A percentile compares a stretch with the other conserved stretches of the same genome.
Evolutionary conservation across 2,329 filamentous ascomycete species (phyloP).

Genomic region (Colletotrichum coccodes): DNA sequence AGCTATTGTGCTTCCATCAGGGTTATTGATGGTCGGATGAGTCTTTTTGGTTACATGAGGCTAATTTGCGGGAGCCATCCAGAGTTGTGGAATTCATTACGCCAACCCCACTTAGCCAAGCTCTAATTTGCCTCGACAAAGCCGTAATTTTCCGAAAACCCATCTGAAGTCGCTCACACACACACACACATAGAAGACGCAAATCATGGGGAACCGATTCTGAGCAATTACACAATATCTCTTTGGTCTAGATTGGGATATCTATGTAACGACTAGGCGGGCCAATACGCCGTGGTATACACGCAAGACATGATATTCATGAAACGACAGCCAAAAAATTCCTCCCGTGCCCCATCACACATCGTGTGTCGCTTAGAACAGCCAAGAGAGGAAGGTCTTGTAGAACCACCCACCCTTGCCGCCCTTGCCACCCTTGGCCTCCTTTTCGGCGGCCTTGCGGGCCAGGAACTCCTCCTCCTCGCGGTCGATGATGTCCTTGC

Average conservation of each 20-base stretch:
- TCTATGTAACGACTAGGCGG: conserved; percentile 25
- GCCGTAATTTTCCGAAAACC: conserved; percentile 9
- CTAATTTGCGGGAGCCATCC: background rate
- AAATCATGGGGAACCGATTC: fast-evolving
- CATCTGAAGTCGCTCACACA: fast-evolving
- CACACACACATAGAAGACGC: background rate
- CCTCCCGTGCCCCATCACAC: background rate
- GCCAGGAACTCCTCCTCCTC: conserved; percentile 78
- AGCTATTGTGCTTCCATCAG: conserved; percentile 26
- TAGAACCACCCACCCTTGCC: conserved; percentile 41
- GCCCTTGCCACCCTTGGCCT: conserved; percentile 36
- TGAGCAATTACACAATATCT: background rate
- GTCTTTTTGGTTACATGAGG: fast-evolving
- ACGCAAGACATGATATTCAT: conserved; percentile 31
- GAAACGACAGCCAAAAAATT: background rate
- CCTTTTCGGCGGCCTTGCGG: conserved; percentile 50
- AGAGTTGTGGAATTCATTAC: background rate
- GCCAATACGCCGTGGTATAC: conserved; percentile 31
- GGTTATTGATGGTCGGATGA: fast-evolving
- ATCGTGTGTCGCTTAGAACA: conserved; percentile 26
- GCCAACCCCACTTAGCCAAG: background rate
- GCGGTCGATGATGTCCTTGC: conserved; percentile 78
- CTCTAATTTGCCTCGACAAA: background rate
- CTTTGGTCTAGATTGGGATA: conserved; percentile 27
- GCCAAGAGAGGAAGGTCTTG: conserved; percentile 36